Percentiles rank a stretch among this genome's conserved stretches.
phyloP scores from a whole-genome alignment of 2,329 filamentous ascomycete genomes.

The Curvularia eragrostidis region DNA sequence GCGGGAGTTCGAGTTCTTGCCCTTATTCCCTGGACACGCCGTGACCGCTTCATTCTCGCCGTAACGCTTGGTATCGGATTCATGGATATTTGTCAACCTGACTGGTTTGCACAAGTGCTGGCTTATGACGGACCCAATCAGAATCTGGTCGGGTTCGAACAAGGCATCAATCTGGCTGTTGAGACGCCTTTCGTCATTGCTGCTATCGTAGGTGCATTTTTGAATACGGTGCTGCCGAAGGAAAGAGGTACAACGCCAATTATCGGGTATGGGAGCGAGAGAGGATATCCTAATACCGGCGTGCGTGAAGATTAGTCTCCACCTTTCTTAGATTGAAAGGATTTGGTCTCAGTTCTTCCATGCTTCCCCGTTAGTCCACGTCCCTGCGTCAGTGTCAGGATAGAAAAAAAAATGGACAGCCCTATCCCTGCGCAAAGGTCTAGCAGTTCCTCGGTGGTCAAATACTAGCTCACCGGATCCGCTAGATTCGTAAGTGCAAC shows the following conservation, averaged over 20 bases:
- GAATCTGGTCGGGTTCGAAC: slow-evolving; percentile 51
- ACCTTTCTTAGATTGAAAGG: background rate
- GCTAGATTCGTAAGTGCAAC: background rate
- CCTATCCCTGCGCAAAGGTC: background rate
- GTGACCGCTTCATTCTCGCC: slow-evolving; percentile 39
- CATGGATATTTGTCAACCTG: slow-evolving; percentile 51
- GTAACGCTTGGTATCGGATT: slow-evolving; percentile 37
- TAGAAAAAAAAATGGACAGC: background rate
- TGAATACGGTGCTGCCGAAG: slow-evolving; percentile 53
- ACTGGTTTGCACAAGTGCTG: slow-evolving; percentile 51
- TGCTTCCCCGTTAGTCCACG: background rate
- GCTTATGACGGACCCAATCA: slow-evolving; percentile 49
- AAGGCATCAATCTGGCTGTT: slow-evolving; percentile 51
- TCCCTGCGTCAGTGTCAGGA: background rate
- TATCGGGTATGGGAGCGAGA: slow-evolving; percentile 16
- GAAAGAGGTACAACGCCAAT: slow-evolving; percentile 24
- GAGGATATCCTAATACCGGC: slow-evolving; percentile 18
- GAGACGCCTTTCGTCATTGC: slow-evolving; percentile 54
- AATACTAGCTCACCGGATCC: background rate
- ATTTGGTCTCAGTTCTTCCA: background rate
- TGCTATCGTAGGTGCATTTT: slow-evolving; percentile 45
- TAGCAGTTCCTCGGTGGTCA: background rate
- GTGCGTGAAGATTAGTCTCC: slow-evolving; percentile 6
- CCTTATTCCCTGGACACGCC: slow-evolving; percentile 36
- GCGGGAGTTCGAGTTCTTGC: slow-evolving; percentile 38